Conservation (phyloP, 2,329 filamentous ascomycete species). For the Pseudogymnoascus sp. region DNA sequence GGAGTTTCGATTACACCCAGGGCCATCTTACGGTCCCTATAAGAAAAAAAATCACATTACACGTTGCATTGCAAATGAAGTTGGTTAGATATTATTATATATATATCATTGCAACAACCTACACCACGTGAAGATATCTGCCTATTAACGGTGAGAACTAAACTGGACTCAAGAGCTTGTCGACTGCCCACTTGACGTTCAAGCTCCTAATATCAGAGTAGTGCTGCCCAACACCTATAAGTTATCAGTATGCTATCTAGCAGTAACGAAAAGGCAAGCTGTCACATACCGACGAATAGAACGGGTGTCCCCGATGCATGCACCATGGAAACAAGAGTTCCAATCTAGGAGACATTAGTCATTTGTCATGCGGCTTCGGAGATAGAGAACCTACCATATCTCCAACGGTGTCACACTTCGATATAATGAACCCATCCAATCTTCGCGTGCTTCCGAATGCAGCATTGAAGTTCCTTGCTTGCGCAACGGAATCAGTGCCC, state of each 20-base stretch:
- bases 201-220: slow-evolving; percentile 62
- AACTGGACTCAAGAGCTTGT: slow-evolving; percentile 45
- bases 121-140: neutral
- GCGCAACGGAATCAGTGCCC: slow-evolving; percentile 88
- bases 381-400: slow-evolving; percentile 69
- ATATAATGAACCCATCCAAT: slow-evolving; percentile 95
- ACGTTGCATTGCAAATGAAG: neutral
- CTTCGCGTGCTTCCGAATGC: slow-evolving; percentile 75
- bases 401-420: slow-evolving; percentile 98
- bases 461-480: slow-evolving; percentile 92
- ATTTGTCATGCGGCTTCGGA: neutral
- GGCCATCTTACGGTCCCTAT: neutral
- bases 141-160: neutral
- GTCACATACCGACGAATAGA: slow-evolving; percentile 65
- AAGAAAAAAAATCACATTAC: neutral
- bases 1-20: neutral
- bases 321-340: slow-evolving; percentile 90
- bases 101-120: slow-evolving; percentile 3
- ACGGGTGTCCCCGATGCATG: slow-evolving; percentile 96
- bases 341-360: slow-evolving; percentile 23
- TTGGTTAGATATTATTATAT: neutral
- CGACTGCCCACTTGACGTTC: slow-evolving; percentile 62
- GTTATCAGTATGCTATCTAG: neutral
- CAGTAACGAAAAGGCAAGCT: neutral
- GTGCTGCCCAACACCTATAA: slow-evolving; percentile 51